A percentile compares a stretch with the other conserved stretches of the same genome.
phyloP scores from a whole-genome alignment of 306 rosid species.

The Fragaria nilgerrensis region DNA sequence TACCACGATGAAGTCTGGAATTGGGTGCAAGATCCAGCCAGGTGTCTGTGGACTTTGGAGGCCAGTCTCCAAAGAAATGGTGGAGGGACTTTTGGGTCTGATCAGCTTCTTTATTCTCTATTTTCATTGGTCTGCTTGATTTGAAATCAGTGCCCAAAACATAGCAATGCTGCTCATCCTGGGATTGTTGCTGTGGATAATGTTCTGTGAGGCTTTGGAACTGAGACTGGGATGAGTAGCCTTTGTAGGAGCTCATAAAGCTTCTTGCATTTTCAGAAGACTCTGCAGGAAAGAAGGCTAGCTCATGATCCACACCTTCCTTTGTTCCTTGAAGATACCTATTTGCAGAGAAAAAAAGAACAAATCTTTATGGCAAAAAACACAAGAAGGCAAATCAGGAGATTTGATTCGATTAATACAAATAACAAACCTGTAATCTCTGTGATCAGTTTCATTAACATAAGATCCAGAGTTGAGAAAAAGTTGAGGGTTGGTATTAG shows the following conservation, averaged over 20 bases:
- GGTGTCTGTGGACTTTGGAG: constrained; percentile 80
- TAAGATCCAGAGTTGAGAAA: constrained; percentile 60
- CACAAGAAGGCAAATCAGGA: constrained; percentile 11
- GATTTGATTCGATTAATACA: background rate
- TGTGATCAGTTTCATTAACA: constrained; percentile 43
- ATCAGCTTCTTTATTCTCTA: constrained; percentile 54
- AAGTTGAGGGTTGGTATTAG: constrained; percentile 53
- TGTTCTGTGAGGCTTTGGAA: constrained; percentile 42
- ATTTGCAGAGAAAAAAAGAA: constrained; percentile 20
- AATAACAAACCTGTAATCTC: constrained; percentile 62
- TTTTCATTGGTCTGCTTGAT: constrained; percentile 50
- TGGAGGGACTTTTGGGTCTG: constrained; percentile 76
- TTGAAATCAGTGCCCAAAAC: constrained; percentile 89
- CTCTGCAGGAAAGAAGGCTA: constrained; percentile 75
- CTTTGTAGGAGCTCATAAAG: constrained; percentile 51
- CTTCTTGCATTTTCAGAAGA: constrained; percentile 56
- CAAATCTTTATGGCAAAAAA: background rate
- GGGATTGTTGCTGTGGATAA: constrained; percentile 20
- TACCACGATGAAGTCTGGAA: constrained; percentile 62
- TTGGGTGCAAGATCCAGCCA: constrained; percentile 98
- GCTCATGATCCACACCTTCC: constrained; percentile 65
- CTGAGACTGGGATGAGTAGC: constrained; percentile 51
- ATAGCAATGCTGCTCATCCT: constrained; percentile 66
- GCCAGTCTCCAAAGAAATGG: constrained; percentile 95
- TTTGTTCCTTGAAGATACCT: constrained; percentile 69